Conservation (phyloP, 768 basidiomycete genomes). For the Russula sp. region DNA sequence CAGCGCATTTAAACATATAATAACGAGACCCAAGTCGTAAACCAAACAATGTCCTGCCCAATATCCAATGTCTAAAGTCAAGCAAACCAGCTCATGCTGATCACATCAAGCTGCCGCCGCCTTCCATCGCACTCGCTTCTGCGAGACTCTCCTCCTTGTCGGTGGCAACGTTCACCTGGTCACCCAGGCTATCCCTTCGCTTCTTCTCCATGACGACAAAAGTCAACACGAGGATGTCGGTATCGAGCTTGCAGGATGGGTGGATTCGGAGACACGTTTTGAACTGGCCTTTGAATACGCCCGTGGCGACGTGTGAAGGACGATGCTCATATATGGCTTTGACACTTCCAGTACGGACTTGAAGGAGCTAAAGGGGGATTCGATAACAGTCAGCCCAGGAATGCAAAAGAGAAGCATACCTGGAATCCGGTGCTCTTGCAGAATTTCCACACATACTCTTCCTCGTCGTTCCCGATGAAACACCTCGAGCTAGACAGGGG, state of each 20-base stretch:
- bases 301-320: slow-evolving; percentile 39
- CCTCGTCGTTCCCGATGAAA: slow-evolving; percentile 30
- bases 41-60: background rate
- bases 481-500: slow-evolving; percentile 21
- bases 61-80: too few species aligned
- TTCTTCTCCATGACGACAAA: slow-evolving; percentile 58
- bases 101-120: slow-evolving; percentile 29
- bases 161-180: slow-evolving; percentile 29
- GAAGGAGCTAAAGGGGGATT: slow-evolving; percentile 21
- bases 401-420: slow-evolving; percentile 14
- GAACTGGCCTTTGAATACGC: slow-evolving; percentile 48
- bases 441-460: slow-evolving; percentile 30
- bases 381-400: slow-evolving; percentile 1
- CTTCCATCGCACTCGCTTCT: slow-evolving; percentile 33
- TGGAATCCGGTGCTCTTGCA: slow-evolving; percentile 26
- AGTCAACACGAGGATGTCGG: slow-evolving; percentile 53
- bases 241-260: slow-evolving; percentile 44
- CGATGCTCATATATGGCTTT: slow-evolving; percentile 28
- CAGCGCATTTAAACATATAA: background rate
- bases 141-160: slow-evolving; percentile 29
- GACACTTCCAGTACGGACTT: slow-evolving; percentile 24
- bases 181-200: slow-evolving; percentile 40
- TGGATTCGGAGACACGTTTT: slow-evolving; percentile 48
- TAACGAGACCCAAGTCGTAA: background rate
- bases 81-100: background rate